These are phyloP conservation scores for Leucosporidium yakuticum DNA, from an alignment of 768 basidiomycete species.

Conservation along the genomic window DNA sequence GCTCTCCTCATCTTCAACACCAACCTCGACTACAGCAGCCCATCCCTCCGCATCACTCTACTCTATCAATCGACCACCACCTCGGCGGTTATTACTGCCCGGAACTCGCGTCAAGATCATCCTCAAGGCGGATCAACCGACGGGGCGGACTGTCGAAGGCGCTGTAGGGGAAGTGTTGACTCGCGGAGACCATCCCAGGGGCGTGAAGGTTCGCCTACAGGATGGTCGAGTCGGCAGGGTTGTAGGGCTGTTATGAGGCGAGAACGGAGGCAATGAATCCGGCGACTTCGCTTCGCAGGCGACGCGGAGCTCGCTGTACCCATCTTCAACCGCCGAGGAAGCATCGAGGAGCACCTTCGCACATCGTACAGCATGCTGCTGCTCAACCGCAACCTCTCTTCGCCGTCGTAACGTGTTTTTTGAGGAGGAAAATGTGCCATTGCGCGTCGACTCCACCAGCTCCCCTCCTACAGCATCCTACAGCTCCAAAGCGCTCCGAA, in stretches of 20 bases:
- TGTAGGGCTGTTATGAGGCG: constrained; percentile 9
- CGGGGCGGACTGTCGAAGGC: constrained; percentile 24
- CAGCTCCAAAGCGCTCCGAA: too few species aligned
- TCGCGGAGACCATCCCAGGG: constrained; percentile 29
- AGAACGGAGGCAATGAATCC: background rate
- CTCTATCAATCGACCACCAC: constrained; percentile 4
- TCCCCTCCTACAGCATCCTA: too few species aligned
- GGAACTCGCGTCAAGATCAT: constrained; percentile 20
- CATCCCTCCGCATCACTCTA: background rate
- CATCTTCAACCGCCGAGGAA: too few species aligned
- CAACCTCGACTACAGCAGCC: background rate
- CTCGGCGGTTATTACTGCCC: background rate
- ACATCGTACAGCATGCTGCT: too few species aligned
- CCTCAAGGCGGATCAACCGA: constrained; percentile 29
- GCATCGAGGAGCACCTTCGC: too few species aligned
- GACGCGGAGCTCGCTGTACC: too few species aligned
- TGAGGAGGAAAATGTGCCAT: too few species aligned
- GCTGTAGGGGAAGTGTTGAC: constrained; percentile 19
- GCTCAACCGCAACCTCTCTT: too few species aligned
- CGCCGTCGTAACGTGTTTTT: too few species aligned
- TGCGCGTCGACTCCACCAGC: too few species aligned
- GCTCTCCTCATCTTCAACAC: background rate
- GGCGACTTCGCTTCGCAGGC: background rate
- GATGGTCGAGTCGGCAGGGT: constrained; percentile 30
- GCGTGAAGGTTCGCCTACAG: constrained; percentile 25